Percentiles rank a stretch among this genome's conserved stretches.
Conservation (phyloP, 345 rosid genomes). For the Pistacia vera region DNA sequence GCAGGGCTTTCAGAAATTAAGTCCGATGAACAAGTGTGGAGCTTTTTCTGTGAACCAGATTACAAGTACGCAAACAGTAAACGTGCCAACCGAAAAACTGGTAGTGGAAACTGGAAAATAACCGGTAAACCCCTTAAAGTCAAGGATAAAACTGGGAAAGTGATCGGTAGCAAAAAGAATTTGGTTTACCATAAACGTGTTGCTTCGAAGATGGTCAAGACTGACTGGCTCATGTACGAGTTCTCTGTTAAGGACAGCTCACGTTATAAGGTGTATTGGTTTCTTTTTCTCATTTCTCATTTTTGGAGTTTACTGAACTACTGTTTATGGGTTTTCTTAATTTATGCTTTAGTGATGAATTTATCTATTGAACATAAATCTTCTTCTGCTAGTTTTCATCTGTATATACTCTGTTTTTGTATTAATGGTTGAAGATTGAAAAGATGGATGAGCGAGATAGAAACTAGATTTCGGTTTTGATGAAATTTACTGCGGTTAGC, state of each 20-base stretch:
- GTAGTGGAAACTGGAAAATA: constrained; percentile 45
- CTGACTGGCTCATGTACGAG: constrained; percentile 15
- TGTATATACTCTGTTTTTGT: background rate
- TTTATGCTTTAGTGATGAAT: no score
- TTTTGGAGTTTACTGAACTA: no score
- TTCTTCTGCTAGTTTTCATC: no score
- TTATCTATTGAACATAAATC: no score
- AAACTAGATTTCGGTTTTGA: no score
- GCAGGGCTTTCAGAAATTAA: constrained; percentile 1
- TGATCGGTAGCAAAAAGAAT: constrained; percentile 39
- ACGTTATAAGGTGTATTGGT: background rate
- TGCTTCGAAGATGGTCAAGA: background rate
- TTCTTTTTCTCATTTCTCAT: no score
- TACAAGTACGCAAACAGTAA: constrained; percentile 14
- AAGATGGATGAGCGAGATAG: no score
- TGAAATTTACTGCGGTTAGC: no score
- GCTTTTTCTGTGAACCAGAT: constrained; percentile 29
- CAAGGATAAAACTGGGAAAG: constrained; percentile 13
- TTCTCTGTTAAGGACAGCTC: background rate
- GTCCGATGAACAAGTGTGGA: constrained; percentile 38
- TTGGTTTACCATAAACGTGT: constrained; percentile 28
- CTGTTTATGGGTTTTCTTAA: no score
- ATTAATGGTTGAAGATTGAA: no score
- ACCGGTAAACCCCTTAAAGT: constrained; percentile 33
- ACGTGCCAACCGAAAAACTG: constrained; percentile 28